Base-by-base conservation (phyloP, 192 early-diverging fungal genomes). In the Phycomyces nitens region DNA sequence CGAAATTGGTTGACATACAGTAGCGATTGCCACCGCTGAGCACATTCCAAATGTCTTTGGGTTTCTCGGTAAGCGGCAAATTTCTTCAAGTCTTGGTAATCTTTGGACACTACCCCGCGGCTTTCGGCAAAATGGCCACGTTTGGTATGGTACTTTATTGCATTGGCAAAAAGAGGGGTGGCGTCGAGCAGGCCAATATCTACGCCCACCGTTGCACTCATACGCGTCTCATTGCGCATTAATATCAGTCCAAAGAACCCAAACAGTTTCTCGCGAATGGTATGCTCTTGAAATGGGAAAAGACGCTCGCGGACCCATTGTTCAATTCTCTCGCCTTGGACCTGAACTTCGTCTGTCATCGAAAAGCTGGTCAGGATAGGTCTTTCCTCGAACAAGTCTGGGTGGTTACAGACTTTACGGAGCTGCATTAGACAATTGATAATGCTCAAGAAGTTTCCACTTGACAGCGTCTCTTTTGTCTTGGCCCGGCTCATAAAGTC, bases 401-500 rank as follows among this genome's bases (percentile, higher is more conserved):
- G 74, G 34, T 77, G 66, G 62, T 83, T 80, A 59, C 88, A 75
- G 40, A 84, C 80, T 62, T 84, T 77, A 51, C 88, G 86, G 54
- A 90, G 76, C 70, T 92, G 88, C 86, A 86, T 86, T 56, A 92
- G 51, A 24, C 85, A 87, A 53, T 86, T 87, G 63, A 90, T 89
- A 29, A 89, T 88, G 61, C 83, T 85, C 64, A 92, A 53, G 60
- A 91, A 92, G 56, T 89, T 86, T 15, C 88, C 90, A 2, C 79
- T 74, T 10, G 77, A 78, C 26, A 94, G 72, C 2, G 86, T 88
- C 51, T 88, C 87, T 40, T 82, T 85, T 9, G 92, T 94, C 70
- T 88, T 88, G 23, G 88, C 82, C 8, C 92, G 86, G 20, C 83
- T 81, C 92, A 94, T 92, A 55, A 86, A 90, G 26, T 90, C 89